Evolutionary conservation across 495 filamentous ascomycete genomes (phyloP), one percentile per base, ranked within the genome.

Genomic region (Sporormia fimetaria): DNA sequence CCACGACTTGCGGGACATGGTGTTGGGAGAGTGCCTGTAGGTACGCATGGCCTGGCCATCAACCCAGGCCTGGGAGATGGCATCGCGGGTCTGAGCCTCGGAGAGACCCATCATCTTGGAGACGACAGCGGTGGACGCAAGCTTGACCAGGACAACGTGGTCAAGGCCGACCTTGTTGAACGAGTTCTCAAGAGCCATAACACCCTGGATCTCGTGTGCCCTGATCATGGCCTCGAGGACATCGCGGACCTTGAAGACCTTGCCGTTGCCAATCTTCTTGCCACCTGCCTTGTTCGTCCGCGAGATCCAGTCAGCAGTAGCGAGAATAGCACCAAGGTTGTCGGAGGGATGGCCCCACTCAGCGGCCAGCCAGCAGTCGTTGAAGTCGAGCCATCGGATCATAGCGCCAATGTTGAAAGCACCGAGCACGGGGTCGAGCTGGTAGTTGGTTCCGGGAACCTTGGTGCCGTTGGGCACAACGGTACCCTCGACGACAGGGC

Each of bases 1-100:
- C 90, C 90, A 98, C 14, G 88, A 95, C 69, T 98, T 98, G 47
- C 90, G 75, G 14, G 87, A 94, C 90, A 98, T 98, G 69, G 90
- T 94, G 70, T 98, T 98, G 33, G 92, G 90, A 3, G 85, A 74
- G 68, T 98, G 90, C 40, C 90, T 73, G 76, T 98, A 98, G 25
- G 90, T 98, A 38, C 90, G 82, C 65, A 98, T 71, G 64, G 76
- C 81, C 68, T 94, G 88, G 40, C 90, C 90, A 63, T 98, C 90
- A 37, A 90, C 85, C 83, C 85, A 96, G 27, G 92, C 90, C 65
- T 96, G 90, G 23, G 86, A 90, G 48, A 96, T 80, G 36, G 87
- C 88, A 63, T 94, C 90, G 50, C 85, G 82, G 21, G 87, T 96
- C 70, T 94, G 84, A 58, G 78, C 72, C 68, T 92, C 84, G 48